Evolutionary conservation across 2,329 filamentous ascomycete species (phyloP), one percentile per base, ranked within the genome.

Genomic region (Diaporthe citri): DNA sequence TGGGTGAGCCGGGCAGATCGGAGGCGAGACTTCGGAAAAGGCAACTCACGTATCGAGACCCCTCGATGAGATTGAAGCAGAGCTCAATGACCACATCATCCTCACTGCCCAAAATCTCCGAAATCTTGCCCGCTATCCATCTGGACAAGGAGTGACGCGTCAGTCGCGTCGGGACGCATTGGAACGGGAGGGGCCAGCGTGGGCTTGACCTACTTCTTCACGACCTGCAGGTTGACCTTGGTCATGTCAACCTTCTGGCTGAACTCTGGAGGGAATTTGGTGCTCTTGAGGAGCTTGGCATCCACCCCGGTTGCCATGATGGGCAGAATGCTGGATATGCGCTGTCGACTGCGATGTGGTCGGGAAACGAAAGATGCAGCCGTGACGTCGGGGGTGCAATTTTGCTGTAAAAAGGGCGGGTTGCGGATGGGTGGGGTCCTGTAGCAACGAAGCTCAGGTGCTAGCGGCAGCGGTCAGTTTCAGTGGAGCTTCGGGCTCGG

Each of bases 31-130:
- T 31, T 41, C 8, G 13, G n/a, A 34, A 22, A 60, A 48, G 64
- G 20, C 20, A 60, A 89, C 94, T 79, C 86, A 98, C 96, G 83
- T 90, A 93, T 82, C 94, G 92, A 28, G 91, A 86, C 64, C 92
- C 93, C 82, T 98, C 96, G 41, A 93, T 89, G 46, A 93, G 84
- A 78, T 91, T 90, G 81, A 90, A 93, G 81, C 90, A 91, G 34
- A 98, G 91, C 85, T 98, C 96, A 78, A 97, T 97, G 4, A 98
- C 94, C 67, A 99, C 95, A 82, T 99, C 97, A 82, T 99, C 97
- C 80, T 99, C 97, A 79, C 90, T 94, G n/a, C 94, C 94, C 56
- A 98, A 87, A 64, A 98, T 96, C 74, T 95, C 93, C 34, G 93
- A 94, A 74, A 99, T 95, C 83, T 93, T 94, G 80, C 93, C 91